These are phyloP conservation scores for Spiraea crenata DNA, from an alignment of 331 rosid genomes.

Conservation along the genomic window DNA sequence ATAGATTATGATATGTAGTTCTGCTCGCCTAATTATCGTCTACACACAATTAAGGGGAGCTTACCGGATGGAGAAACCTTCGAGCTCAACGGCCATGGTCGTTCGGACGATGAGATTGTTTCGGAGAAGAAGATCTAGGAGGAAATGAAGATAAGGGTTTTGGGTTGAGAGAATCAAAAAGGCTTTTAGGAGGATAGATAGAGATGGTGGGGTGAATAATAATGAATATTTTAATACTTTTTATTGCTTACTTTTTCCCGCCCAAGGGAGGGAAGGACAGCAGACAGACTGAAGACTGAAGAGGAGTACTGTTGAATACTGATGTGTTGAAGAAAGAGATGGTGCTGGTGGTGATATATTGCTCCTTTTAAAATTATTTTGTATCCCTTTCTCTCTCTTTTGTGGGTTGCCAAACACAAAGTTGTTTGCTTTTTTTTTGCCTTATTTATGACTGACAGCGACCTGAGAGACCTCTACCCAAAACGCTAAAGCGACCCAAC, in stretches of 20 bases:
- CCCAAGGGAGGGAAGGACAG: constrained; percentile 17
- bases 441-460: constrained; percentile 87
- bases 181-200: constrained; percentile 8
- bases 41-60: background rate
- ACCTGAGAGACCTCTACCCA: constrained; percentile 65
- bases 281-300: background rate
- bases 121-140: background rate
- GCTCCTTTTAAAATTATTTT: background rate
- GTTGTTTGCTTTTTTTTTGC: constrained; percentile 45
- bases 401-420: background rate
- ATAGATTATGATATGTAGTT: too few relatives aligned
- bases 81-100: constrained; percentile 57
- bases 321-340: constrained; percentile 10
- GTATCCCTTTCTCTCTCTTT: background rate
- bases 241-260: constrained; percentile 31
- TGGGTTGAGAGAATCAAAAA: background rate
- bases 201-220: too few relatives aligned
- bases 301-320: background rate
- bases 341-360: background rate
- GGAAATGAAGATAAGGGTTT: background rate
- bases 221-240: too few relatives aligned
- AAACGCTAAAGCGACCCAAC: constrained; percentile 38
- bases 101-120: background rate
- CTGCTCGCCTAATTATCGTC: too few relatives aligned
- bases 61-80: constrained; percentile 89